Conservation (phyloP, 768 basidiomycete genomes). For the Cytidiella melzeri region DNA sequence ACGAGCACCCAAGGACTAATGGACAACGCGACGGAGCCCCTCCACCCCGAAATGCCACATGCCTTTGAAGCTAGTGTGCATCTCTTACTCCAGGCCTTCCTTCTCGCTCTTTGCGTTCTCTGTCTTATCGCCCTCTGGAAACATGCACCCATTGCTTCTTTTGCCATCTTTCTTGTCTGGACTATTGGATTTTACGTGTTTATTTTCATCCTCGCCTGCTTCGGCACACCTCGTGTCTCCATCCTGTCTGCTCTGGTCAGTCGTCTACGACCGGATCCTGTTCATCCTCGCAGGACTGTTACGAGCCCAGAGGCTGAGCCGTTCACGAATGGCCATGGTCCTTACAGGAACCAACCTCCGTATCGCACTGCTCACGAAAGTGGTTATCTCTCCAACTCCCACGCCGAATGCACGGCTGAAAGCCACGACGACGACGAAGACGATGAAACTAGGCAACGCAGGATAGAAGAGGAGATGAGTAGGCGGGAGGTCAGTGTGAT, state of each 20-base stretch:
- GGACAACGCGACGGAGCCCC: slow-evolving; percentile 20
- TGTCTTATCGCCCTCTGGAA: slow-evolving; percentile 55
- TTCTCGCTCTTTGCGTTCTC: slow-evolving; percentile 54
- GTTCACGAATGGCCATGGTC: slow-evolving; percentile 43
- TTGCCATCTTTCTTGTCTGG: slow-evolving; percentile 63
- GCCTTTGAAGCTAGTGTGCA: slow-evolving; percentile 38
- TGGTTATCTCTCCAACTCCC: slow-evolving; percentile 28
- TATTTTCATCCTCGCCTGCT: slow-evolving; percentile 51
- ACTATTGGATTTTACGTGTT: slow-evolving; percentile 48
- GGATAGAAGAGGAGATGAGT: slow-evolving; percentile 78
- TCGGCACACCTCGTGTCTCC: slow-evolving; percentile 51
- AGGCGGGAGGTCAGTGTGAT: slow-evolving; percentile 82
- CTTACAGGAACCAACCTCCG: slow-evolving; percentile 68
- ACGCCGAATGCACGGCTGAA: slow-evolving; percentile 46
- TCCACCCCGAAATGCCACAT: slow-evolving; percentile 30
- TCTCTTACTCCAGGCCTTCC: slow-evolving; percentile 46
- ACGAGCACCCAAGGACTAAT: slow-evolving; percentile 35
- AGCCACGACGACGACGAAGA: slow-evolving; percentile 64
- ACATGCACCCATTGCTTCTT: slow-evolving; percentile 45
- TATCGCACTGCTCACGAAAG: slow-evolving; percentile 45
- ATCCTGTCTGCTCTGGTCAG: slow-evolving; percentile 44
- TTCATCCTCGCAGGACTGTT: slow-evolving; percentile 32
- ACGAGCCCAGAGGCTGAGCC: slow-evolving; percentile 36
- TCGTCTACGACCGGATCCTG: slow-evolving; percentile 34
- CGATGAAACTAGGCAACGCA: slow-evolving; percentile 64